Percentiles rank a stretch among this genome's conserved stretches.
Conservation (phyloP, 2,329 filamentous ascomycete species). For the Zymoseptoria ardabiliae region DNA sequence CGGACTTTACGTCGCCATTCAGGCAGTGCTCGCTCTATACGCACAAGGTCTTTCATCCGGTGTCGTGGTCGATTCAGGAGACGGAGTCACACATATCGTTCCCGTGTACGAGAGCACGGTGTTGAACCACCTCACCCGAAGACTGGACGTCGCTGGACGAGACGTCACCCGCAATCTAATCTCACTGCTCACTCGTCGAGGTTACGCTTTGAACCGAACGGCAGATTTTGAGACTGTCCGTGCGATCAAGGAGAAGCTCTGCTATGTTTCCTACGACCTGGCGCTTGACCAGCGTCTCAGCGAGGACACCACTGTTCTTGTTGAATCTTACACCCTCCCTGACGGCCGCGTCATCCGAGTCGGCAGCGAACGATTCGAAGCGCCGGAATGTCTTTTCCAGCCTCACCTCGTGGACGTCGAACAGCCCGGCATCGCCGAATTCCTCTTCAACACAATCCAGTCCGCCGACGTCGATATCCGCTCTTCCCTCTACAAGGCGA, state of each 20-base stretch:
- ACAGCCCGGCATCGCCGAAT: constrained; percentile 91
- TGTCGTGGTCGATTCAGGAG: constrained; percentile 97
- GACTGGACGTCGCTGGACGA: constrained; percentile 89
- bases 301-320: constrained; percentile 93
- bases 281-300: constrained; percentile 92
- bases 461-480: constrained; percentile 91
- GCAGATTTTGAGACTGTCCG: constrained; percentile 98
- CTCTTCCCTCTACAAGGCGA: constrained; percentile 89
- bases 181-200: constrained; percentile 82
- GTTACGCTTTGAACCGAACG: constrained; percentile 94
- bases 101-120: constrained; percentile 98
- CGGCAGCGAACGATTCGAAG: constrained; percentile 94
- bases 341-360: constrained; percentile 95
- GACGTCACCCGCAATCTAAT: constrained; percentile 99
- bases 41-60: constrained; percentile 79
- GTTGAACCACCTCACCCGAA: constrained; percentile 88
- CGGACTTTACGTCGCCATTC: constrained; percentile 95
- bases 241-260: constrained; percentile 99
- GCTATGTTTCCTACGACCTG: constrained; percentile 97
- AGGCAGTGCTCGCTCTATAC: constrained; percentile 91
- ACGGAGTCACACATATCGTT: constrained; percentile 97
- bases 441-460: constrained; percentile 98
- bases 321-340: constrained; percentile 94
- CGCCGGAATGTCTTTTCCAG: constrained; percentile 96
- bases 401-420: constrained; percentile 96